Evolutionary conservation across 805 yeast species (phyloP).

Genomic region (Nakazawaea sp.): DNA sequence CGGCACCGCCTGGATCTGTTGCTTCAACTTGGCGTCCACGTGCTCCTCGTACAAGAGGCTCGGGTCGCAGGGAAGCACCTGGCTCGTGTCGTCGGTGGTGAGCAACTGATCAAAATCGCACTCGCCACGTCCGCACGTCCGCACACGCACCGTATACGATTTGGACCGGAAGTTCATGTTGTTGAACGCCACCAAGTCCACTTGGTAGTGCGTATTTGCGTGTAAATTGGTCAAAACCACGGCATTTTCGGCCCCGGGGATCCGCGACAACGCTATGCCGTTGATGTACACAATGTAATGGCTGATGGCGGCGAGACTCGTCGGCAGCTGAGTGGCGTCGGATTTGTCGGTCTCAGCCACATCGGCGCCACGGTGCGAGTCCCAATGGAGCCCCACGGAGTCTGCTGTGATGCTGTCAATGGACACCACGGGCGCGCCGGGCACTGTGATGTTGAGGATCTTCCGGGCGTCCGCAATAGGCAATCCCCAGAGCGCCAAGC

Average conservation of each 20-base stretch:
- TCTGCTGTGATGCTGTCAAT: constrained; percentile 43
- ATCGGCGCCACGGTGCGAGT: constrained; percentile 13
- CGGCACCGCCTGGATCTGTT: constrained; percentile 12
- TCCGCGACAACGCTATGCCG: constrained; percentile 26
- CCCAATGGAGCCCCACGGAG: constrained; percentile 52
- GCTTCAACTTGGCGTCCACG: constrained; percentile 21
- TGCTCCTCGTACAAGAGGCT: constrained; percentile 16
- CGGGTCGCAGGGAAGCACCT: constrained; percentile 8
- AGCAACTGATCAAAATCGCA: constrained; percentile 14
- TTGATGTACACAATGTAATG: constrained; percentile 31
- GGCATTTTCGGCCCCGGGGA: constrained; percentile 29
- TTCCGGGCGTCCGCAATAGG: constrained; percentile 42
- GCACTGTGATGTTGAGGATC: constrained; percentile 44
- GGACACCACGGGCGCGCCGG: constrained; percentile 47
- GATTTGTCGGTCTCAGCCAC: constrained; percentile 4
- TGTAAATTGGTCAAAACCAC: constrained; percentile 25
- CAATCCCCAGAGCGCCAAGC: constrained; percentile 21
- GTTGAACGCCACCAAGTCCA: constrained; percentile 37
- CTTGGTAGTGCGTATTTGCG: constrained; percentile 31
- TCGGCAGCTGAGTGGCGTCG: not conserved
- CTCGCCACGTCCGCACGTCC: constrained; percentile 24
- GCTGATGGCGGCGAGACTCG: constrained; percentile 24
- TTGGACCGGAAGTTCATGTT: constrained; percentile 31
- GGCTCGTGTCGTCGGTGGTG: constrained; percentile 4
- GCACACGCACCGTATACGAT: constrained; percentile 32